Conservation (phyloP, 306 rosid species). For the Myrica gale region DNA sequence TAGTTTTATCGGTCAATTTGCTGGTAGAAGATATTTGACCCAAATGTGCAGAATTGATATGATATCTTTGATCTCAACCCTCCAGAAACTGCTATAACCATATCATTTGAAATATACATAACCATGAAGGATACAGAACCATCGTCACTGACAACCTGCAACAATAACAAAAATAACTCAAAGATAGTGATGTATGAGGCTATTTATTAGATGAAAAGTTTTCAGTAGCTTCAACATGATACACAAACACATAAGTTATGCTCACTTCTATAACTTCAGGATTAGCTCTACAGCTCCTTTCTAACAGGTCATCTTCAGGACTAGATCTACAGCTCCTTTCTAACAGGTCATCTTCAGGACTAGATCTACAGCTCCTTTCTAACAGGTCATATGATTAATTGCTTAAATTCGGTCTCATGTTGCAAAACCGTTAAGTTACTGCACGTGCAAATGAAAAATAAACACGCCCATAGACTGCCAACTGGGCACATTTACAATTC, state of each 20-base stretch:
- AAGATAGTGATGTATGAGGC: slow-evolving; percentile 2
- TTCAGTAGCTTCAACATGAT: not conserved
- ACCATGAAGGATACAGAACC: slow-evolving; percentile 82
- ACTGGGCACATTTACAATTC: not conserved
- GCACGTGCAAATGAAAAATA: too few species aligned
- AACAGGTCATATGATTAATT: too few species aligned
- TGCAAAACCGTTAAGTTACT: too few species aligned
- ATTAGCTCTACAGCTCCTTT: too few species aligned
- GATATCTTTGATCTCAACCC: not conserved
- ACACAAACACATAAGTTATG: too few species aligned
- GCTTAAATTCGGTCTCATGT: too few species aligned
- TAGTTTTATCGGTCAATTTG: not conserved
- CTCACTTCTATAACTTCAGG: too few species aligned
- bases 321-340: too few species aligned
- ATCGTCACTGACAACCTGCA: slow-evolving; percentile 92
- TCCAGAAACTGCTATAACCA: not conserved
- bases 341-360: too few species aligned
- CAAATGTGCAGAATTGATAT: not conserved
- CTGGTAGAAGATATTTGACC: not conserved
- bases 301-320: too few species aligned
- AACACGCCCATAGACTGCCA: not conserved
- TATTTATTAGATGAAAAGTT: not conserved
- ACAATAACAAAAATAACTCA: slow-evolving; percentile 30
- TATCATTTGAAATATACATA: slow-evolving; percentile 16
- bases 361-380: too few species aligned